phyloP scores from a whole-genome alignment of 805 yeast genomes.

The Pichia phayaonensis region DNA sequence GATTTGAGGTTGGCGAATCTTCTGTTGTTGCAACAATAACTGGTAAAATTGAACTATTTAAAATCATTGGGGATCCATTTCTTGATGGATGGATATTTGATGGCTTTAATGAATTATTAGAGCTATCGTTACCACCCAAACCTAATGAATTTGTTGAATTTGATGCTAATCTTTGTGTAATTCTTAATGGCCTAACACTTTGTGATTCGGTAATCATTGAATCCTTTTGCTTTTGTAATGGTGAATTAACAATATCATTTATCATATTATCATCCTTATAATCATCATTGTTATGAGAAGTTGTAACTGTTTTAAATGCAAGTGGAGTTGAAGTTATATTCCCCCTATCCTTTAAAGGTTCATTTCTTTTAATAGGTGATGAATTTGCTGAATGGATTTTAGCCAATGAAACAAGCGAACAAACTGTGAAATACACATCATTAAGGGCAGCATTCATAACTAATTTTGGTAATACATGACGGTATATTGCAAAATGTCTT shows the following conservation, averaged over 20 bases:
- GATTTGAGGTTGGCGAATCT: neutral
- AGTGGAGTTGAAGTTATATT: slow-evolving; percentile 9
- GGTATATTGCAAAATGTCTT: slow-evolving; percentile 61
- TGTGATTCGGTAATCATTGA: neutral
- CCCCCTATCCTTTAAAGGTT: slow-evolving; percentile 3
- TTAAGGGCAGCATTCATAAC: slow-evolving; percentile 69
- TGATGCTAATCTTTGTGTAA: slow-evolving; percentile 44
- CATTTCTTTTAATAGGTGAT: neutral
- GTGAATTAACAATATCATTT: neutral
- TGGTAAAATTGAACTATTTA: slow-evolving; percentile 6
- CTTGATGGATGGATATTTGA: slow-evolving; percentile 7
- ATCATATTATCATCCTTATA: neutral
- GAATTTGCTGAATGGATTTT: slow-evolving; percentile 30
- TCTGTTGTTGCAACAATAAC: slow-evolving; percentile 5
- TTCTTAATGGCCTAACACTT: slow-evolving; percentile 56
- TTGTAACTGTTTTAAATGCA: slow-evolving; percentile 5
- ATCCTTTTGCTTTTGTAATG: neutral
- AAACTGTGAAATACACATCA: slow-evolving; percentile 60
- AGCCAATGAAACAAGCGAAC: slow-evolving; percentile 50
- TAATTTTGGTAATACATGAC: slow-evolving; percentile 57
- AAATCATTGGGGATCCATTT: slow-evolving; percentile 12
- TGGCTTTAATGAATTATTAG: neutral
- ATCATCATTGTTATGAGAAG: neutral
- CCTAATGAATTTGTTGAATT: slow-evolving; percentile 10
- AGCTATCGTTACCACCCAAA: neutral